phyloP scores from a whole-genome alignment of 2,329 filamentous ascomycete genomes.

The Penicillium capsulatum region DNA sequence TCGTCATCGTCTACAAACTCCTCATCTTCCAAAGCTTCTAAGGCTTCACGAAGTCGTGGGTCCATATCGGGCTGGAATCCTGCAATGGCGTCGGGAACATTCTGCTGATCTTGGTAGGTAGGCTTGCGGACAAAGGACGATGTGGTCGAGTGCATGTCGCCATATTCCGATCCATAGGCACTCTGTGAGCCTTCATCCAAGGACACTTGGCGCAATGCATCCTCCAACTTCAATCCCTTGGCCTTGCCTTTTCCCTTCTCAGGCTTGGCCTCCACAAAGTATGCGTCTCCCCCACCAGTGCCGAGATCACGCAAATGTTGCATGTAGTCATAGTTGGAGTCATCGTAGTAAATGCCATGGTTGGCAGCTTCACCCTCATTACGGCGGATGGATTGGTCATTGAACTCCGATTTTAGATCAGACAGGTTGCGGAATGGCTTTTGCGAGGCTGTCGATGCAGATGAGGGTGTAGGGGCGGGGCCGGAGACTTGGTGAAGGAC shows the following conservation, averaged over 20 bases:
- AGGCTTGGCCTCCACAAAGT: constrained; percentile 69
- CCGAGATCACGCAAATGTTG: constrained; percentile 93
- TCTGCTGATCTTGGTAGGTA: constrained; percentile 89
- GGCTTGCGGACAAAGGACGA: constrained; percentile 72
- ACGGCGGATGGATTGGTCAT: constrained; percentile 62
- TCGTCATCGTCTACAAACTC: constrained; percentile 81
- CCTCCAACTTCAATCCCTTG: constrained; percentile 73
- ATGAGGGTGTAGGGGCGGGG: constrained; percentile 25
- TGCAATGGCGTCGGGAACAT: constrained; percentile 83
- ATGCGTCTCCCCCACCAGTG: constrained; percentile 62
- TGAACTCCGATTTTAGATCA: constrained; percentile 73
- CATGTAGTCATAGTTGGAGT: constrained; percentile 98
- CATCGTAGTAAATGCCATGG: constrained; percentile 91
- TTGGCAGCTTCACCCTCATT: constrained; percentile 97
- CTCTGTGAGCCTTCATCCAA: constrained; percentile 40
- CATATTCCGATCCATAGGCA: constrained; percentile 43
- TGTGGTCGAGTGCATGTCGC: constrained; percentile 42
- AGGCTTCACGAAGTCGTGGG: constrained; percentile 78
- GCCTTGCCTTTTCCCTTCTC: constrained; percentile 66
- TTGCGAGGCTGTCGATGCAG: constrained; percentile 32
- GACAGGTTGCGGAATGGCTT: constrained; percentile 58
- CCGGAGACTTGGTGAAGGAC: constrained; percentile 69
- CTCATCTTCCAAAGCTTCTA: constrained; percentile 93
- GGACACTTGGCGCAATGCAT: constrained; percentile 64
- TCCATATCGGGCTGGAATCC: constrained; percentile 99